Conservation (phyloP, 148 eudicot species). For the Talinum fruticosum region DNA sequence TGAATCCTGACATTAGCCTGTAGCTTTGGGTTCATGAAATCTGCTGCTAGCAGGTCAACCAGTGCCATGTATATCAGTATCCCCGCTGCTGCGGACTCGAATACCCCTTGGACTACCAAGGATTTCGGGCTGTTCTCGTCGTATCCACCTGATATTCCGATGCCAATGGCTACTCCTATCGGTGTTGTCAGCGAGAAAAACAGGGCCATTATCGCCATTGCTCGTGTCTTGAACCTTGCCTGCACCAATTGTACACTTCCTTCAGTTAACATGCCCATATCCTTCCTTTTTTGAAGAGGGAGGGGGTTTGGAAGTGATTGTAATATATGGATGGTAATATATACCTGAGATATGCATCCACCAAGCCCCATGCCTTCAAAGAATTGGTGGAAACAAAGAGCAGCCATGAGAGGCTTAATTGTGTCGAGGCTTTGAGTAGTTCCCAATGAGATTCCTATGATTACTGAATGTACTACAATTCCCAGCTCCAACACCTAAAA, state of each 20-base stretch:
- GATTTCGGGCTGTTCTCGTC: constrained; percentile 41
- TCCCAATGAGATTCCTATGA: constrained; percentile 75
- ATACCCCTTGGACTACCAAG: constrained; percentile 54
- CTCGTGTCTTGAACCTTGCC: constrained; percentile 56
- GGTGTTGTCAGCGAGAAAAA: constrained; percentile 72
- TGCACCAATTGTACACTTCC: neutral
- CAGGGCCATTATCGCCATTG: constrained; percentile 48
- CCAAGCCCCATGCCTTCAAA: constrained; percentile 95
- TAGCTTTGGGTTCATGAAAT: constrained; percentile 68
- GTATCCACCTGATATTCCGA: constrained; percentile 47
- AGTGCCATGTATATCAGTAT: constrained; percentile 76
- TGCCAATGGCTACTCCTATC: constrained; percentile 51
- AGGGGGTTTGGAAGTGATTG: too few relatives aligned
- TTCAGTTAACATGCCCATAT: neutral
- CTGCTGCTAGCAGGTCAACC: constrained; percentile 66
- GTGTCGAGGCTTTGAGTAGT: constrained; percentile 51
- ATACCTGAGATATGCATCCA: constrained; percentile 84
- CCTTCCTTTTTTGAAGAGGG: neutral
- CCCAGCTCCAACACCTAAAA: constrained; percentile 79
- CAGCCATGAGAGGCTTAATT: constrained; percentile 64
- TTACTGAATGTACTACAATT: constrained; percentile 78
- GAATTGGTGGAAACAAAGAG: constrained; percentile 79
- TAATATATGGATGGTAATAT: neutral
- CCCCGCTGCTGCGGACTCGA: constrained; percentile 60
- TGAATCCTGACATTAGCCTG: constrained; percentile 51